Base-by-base conservation (phyloP, 2,329 filamentous ascomycete genomes). In the Annulohypoxylon truncatum region DNA sequence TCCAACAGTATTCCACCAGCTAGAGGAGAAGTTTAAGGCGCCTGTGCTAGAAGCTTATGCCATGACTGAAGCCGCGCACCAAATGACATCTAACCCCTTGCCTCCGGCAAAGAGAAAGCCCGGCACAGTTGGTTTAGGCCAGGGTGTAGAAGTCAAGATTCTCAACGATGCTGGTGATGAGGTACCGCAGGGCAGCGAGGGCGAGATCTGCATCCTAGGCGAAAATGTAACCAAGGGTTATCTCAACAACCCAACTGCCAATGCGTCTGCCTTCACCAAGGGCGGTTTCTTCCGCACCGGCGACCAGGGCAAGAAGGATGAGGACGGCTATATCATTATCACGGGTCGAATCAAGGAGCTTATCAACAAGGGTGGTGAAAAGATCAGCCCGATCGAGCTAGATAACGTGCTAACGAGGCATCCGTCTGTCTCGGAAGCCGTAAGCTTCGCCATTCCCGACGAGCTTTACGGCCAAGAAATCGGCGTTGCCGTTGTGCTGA, bases 261-360 rank as follows among this genome's bases (percentile, higher is more conserved):
- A 96, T 77, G 85, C 85, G 28, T 85, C 89, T 6, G 89, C 91
- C 0, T 96, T 93, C 79, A 91, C 91, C 26, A 83, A 86, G 69
- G 83, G 83, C n/a, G 91, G 92, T 8, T 96, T 92, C 82, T 96
- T 97, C 86, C 87, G 93, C 72, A 96, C 93, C 0, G 93, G 93
- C 4, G 93, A 97, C 76, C 92, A 96, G 79, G 93, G 93, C 52
- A 92, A 91, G 80, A 85, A 88, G 76, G 93, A 96, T 74, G 81
- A 87, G 62, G 92, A 96, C 71, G 92, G 92, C 64, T 96, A 96
- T 76, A 82, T 97, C 9, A 85, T 92, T 75, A 95, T 97, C 79
- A 96, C 93, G 0, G 93, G 93, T n/a, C 86, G 93, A 56, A 96
- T 96, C 81, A 97, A 97, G 84, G 93, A 97, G 80, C 84, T 97